These are phyloP conservation scores for Solanum appendiculatum DNA, from an alignment of 257 asterid species.

Conservation along the genomic window DNA sequence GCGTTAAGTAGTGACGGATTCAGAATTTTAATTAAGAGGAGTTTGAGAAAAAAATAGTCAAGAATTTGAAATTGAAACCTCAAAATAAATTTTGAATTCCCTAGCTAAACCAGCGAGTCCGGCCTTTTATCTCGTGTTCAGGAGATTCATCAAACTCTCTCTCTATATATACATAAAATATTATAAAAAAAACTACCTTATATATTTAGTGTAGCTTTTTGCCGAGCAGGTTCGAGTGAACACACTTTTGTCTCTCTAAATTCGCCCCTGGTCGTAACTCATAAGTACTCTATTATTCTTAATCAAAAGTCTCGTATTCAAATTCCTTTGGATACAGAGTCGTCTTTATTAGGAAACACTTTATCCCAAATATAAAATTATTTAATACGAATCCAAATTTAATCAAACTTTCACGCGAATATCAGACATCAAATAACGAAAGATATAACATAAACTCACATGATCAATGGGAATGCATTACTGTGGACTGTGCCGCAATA, in stretches of 20 bases:
- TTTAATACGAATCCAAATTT: background rate
- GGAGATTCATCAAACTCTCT: background rate
- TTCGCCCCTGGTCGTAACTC: too few relatives aligned
- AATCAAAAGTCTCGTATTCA: background rate
- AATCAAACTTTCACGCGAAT: fast-evolving
- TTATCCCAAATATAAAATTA: fast-evolving
- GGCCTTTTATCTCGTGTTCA: background rate
- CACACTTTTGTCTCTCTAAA: background rate
- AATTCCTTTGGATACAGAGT: too few relatives aligned
- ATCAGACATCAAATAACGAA: too few relatives aligned
- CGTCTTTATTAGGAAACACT: too few relatives aligned
- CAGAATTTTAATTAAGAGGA: too few relatives aligned
- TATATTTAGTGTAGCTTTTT: too few relatives aligned
- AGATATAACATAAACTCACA: too few relatives aligned
- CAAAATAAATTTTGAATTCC: too few relatives aligned
- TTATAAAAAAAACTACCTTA: too few relatives aligned
- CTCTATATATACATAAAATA: background rate
- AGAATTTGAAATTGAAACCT: too few relatives aligned
- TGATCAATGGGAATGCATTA: background rate
- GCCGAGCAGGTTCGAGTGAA: background rate
- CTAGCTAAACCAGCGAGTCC: background rate
- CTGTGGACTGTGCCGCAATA: background rate
- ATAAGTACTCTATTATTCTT: too few relatives aligned
- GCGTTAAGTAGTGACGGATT: fast-evolving
- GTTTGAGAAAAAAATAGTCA: background rate